phyloP scores from a whole-genome alignment of 2,329 filamentous ascomycete genomes.

The Colletotrichum tabaci region DNA sequence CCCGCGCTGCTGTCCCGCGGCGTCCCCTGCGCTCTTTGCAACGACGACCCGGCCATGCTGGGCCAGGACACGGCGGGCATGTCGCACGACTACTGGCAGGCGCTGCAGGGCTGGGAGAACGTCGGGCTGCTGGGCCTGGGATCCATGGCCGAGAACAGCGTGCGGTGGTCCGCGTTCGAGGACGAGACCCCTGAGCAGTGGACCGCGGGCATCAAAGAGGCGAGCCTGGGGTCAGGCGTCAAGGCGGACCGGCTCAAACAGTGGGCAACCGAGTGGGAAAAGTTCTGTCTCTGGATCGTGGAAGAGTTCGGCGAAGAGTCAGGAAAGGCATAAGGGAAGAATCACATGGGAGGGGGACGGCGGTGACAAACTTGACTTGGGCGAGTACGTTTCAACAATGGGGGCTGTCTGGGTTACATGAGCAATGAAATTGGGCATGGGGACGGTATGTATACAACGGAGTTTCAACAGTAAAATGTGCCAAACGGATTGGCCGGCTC shows the following conservation, averaged over 20 bases:
- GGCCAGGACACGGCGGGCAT: constrained; percentile 83
- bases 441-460: constrained; percentile 9
- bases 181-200: constrained; percentile 79
- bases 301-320: constrained; percentile 77
- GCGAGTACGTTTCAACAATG: constrained; percentile 8
- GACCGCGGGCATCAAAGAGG: constrained; percentile 77
- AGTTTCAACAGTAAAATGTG: constrained; percentile 33
- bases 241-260: constrained; percentile 79
- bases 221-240: constrained; percentile 75
- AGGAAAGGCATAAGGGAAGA: constrained; percentile 46
- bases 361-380: background rate
- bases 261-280: constrained; percentile 84
- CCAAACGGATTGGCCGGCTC: constrained; percentile 6
- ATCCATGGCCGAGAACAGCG: constrained; percentile 86
- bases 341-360: too few species aligned
- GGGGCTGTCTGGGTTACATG: background rate
- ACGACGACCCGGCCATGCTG: constrained; percentile 86
- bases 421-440: constrained; percentile 10
- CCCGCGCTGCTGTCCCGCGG: constrained; percentile 84
- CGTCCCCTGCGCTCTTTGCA: constrained; percentile 82
- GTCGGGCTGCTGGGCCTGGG: constrained; percentile 84
- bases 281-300: constrained; percentile 87
- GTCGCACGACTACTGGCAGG: constrained; percentile 90
- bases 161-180: constrained; percentile 86
- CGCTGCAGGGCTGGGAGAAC: constrained; percentile 86